phyloP scores from a whole-genome alignment of 1,284 basidiomycete species.

The Ustilago bromivora region DNA sequence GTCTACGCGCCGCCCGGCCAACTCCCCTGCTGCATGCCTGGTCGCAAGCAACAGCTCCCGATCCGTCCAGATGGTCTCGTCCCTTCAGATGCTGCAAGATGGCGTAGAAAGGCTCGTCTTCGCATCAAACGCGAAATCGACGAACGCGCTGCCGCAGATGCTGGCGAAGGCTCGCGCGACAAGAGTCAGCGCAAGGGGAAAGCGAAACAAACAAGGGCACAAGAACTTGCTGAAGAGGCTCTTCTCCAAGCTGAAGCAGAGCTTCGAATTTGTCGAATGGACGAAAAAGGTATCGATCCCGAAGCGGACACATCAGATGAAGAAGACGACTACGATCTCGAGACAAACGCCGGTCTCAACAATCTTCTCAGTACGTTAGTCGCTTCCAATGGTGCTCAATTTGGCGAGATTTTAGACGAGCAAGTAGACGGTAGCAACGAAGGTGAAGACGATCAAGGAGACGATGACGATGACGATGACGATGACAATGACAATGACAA shows the following conservation, averaged over 20 bases:
- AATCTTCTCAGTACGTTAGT: conserved; percentile 20
- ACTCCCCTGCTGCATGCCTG: conserved; percentile 41
- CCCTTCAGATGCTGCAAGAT: conserved; percentile 61
- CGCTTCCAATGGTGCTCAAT: conserved; percentile 9
- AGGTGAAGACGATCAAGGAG: conserved; percentile 13
- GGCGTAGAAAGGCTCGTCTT: conserved; percentile 55
- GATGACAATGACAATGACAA: conserved; percentile 3
- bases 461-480: conserved; percentile 8
- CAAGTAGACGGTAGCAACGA: conserved; percentile 10
- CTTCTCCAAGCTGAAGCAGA: conserved; percentile 46
- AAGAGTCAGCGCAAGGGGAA: conserved; percentile 60
- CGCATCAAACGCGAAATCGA: conserved; percentile 51
- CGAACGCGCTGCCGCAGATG: conserved; percentile 50
- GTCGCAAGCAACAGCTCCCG: conserved; percentile 25
- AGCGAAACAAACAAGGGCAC: conserved; percentile 52
- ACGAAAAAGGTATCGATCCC: conserved; percentile 50
- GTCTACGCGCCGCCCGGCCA: conserved; percentile 55
- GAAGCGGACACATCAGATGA: conserved; percentile 47
- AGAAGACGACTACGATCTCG: conserved; percentile 39
- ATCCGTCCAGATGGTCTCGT: conserved; percentile 64
- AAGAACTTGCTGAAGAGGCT: conserved; percentile 52
- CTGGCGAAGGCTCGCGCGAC: conserved; percentile 45
- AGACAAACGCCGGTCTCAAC: conserved; percentile 24
- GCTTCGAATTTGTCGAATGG: conserved; percentile 45
- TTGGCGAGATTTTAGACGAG: conserved; percentile 14